A percentile compares a stretch with the other conserved stretches of the same genome.
phyloP scores from a whole-genome alignment of 2,329 filamentous ascomycete species.

The Sporothrix dimorphospora region DNA sequence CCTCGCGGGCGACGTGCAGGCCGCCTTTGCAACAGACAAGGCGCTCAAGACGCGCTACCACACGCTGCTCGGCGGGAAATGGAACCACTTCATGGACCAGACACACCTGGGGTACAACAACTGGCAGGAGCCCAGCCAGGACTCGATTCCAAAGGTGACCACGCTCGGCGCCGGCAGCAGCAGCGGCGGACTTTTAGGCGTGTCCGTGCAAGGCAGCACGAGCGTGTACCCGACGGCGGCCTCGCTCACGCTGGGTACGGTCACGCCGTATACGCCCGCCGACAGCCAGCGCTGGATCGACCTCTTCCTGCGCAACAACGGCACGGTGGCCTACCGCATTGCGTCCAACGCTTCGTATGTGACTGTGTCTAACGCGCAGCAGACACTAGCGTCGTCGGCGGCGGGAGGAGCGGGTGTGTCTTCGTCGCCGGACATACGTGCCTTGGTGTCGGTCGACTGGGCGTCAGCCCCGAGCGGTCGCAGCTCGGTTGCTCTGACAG shows the following conservation, averaged over 20 bases:
- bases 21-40: slow-evolving; percentile 48
- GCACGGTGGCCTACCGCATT: slow-evolving; percentile 43
- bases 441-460: not conserved
- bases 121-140: slow-evolving; percentile 57
- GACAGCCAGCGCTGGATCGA: slow-evolving; percentile 49
- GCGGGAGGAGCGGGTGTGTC: too few species aligned
- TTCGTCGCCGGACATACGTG: not conserved
- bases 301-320: slow-evolving; percentile 49
- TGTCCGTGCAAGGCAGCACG: slow-evolving; percentile 54
- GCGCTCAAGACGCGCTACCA: slow-evolving; percentile 50
- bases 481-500: not conserved
- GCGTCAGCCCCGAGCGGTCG: not conserved
- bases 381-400: not conserved
- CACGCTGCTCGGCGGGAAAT: slow-evolving; percentile 44
- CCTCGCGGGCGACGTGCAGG: slow-evolving; percentile 45
- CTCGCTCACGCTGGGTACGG: slow-evolving; percentile 32
- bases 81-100: slow-evolving; percentile 52
- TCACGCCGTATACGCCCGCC: slow-evolving; percentile 40
- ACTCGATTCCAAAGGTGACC: slow-evolving; percentile 51
- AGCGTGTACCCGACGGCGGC: slow-evolving; percentile 52
- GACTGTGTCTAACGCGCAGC: not conserved
- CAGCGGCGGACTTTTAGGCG: slow-evolving; percentile 46
- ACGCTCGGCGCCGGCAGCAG: not conserved
- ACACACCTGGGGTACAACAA: slow-evolving; percentile 52
- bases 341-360: not conserved